phyloP scores from a whole-genome alignment of 1,139 yeast species.

The Entelexis sorbosivorans region DNA sequence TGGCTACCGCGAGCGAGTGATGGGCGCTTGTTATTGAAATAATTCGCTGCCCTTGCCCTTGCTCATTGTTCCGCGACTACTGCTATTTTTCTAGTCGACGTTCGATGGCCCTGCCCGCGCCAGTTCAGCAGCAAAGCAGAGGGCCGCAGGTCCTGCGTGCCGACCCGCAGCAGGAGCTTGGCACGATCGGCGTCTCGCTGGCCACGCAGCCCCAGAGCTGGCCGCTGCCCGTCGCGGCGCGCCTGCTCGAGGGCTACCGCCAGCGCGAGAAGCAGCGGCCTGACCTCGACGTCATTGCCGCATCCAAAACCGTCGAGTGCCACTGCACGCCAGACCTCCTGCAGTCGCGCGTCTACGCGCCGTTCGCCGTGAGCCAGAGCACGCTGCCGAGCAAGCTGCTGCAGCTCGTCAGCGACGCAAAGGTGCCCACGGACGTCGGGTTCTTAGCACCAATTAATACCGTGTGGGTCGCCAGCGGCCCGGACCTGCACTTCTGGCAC shows the following conservation, averaged over 20 bases:
- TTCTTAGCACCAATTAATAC: slow-evolving; percentile 70
- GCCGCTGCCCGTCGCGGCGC: slow-evolving; percentile 31
- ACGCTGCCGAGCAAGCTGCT: slow-evolving; percentile 19
- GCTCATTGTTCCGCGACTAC: background rate
- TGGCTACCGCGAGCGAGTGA: too few species aligned
- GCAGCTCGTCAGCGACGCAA: background rate
- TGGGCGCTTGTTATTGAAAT: too few species aligned
- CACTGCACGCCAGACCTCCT: slow-evolving; percentile 21
- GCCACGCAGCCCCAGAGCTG: slow-evolving; percentile 20
- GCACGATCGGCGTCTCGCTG: slow-evolving; percentile 21
- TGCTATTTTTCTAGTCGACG: background rate
- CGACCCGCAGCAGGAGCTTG: slow-evolving; percentile 14
- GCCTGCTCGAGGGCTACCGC: slow-evolving; percentile 30
- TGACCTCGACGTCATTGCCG: slow-evolving; percentile 28
- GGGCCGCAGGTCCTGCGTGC: slow-evolving; percentile 1
- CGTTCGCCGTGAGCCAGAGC: slow-evolving; percentile 14
- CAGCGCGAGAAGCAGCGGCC: slow-evolving; percentile 33
- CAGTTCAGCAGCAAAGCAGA: slow-evolving; percentile 17
- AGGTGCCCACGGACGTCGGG: slow-evolving; percentile 44
- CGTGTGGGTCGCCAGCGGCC: slow-evolving; percentile 82
- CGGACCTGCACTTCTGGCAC: slow-evolving; percentile 76
- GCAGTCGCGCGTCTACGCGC: slow-evolving; percentile 15
- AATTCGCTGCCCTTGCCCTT: background rate
- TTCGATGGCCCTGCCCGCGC: slow-evolving; percentile 21
- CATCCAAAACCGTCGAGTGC: slow-evolving; percentile 20